A percentile compares a stretch with the other conserved stretches of the same genome.
These are phyloP conservation scores for Astrephomene gubernaculifera DNA, from an alignment of 139 green algal species.

Conservation along the genomic window DNA sequence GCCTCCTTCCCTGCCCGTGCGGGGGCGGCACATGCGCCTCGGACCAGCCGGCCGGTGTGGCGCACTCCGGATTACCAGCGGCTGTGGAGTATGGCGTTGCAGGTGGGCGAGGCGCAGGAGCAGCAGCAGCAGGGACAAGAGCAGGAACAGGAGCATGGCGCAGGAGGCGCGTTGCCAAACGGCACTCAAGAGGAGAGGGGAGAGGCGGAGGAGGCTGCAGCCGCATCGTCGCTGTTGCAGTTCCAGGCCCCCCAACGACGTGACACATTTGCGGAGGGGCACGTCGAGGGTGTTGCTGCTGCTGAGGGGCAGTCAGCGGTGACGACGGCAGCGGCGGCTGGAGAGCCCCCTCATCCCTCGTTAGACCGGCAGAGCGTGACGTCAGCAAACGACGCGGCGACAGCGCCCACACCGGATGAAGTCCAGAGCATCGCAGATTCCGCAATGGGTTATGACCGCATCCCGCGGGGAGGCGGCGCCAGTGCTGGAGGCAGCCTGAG, in stretches of 20 bases:
- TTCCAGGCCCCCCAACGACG: not conserved
- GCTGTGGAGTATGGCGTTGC: conserved; percentile 69
- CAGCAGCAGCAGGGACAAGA: conserved; percentile 1
- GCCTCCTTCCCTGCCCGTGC: not conserved
- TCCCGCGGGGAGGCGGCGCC: not conserved
- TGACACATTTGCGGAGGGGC: too few species aligned
- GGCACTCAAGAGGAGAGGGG: too few species aligned
- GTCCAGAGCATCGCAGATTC: conserved; percentile 44
- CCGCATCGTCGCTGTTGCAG: too few species aligned
- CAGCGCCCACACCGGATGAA: conserved; percentile 32
- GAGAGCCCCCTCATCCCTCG: too few species aligned
- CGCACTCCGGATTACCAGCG: conserved; percentile 62
- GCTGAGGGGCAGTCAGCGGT: too few species aligned
- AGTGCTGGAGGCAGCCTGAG: not conserved
- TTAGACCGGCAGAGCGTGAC: too few species aligned
- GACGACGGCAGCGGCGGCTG: too few species aligned
- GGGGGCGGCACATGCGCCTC: conserved; percentile 16
- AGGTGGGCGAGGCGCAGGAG: conserved; percentile 63
- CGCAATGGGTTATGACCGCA: conserved; percentile 42
- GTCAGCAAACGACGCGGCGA: too few species aligned
- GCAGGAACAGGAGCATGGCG: not conserved
- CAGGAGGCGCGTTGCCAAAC: too few species aligned
- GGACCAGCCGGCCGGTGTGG: conserved; percentile 53
- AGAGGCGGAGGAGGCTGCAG: too few species aligned
- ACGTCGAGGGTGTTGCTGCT: too few species aligned